phyloP scores from a whole-genome alignment of 2,329 filamentous ascomycete species.

The Diaporthe capsici region DNA sequence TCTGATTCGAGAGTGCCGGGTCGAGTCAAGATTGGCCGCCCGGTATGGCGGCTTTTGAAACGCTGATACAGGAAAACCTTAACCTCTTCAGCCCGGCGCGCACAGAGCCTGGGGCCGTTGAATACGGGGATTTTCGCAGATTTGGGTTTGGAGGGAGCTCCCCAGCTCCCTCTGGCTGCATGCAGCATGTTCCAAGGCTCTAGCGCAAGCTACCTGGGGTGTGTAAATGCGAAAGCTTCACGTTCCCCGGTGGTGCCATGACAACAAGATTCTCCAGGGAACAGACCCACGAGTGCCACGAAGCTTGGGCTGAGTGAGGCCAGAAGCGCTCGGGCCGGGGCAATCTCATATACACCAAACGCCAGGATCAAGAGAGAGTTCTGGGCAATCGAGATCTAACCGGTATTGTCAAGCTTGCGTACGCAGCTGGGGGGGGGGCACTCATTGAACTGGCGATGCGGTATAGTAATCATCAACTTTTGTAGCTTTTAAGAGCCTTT shows the following conservation, averaged over 20 bases:
- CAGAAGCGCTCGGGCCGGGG: slow-evolving; percentile 10
- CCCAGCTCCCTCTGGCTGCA: slow-evolving; percentile 20
- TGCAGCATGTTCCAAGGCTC: slow-evolving; percentile 13
- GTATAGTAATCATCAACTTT: neutral
- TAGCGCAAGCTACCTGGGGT: slow-evolving; percentile 14
- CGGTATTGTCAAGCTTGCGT: neutral
- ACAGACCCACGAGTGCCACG: slow-evolving; percentile 13
- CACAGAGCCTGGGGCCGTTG: slow-evolving; percentile 29
- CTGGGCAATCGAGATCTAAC: slow-evolving; percentile 23
- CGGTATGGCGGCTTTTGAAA: slow-evolving; percentile 34
- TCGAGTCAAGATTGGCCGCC: slow-evolving; percentile 29
- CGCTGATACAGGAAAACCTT: slow-evolving; percentile 14
- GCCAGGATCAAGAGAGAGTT: slow-evolving; percentile 7
- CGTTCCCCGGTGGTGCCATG: slow-evolving; percentile 31
- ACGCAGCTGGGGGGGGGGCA: neutral
- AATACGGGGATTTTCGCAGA: slow-evolving; percentile 3
- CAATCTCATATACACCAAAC: slow-evolving; percentile 20
- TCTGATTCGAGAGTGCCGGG: slow-evolving; percentile 28
- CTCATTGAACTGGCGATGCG: neutral
- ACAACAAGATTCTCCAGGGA: slow-evolving; percentile 8
- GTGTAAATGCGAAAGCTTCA: slow-evolving; percentile 20
- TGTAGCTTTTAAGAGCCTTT: too few relatives aligned
- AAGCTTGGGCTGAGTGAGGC: slow-evolving; percentile 10
- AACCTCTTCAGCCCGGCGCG: slow-evolving; percentile 17
- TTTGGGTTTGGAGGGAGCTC: slow-evolving; percentile 14